Evolutionary conservation across 148 eudicot species (phyloP), one percentile per base, ranked within the genome.

Genomic region (Gaultheria prostrata): DNA sequence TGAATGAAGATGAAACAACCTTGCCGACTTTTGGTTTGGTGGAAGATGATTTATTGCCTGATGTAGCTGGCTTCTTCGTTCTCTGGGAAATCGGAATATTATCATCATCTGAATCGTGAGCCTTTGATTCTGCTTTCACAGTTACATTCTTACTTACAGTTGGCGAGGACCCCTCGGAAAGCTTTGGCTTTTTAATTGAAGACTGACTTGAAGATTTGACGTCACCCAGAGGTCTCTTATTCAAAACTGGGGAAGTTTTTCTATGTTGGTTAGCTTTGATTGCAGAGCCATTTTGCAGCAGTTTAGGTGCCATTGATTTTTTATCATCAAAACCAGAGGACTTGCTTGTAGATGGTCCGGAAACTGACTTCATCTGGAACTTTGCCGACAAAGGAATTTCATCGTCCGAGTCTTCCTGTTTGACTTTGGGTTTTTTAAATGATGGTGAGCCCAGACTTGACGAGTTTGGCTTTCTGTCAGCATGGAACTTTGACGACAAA

Each of bases 271-370:
- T 86, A 76, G 89, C 98, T 80, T 85, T 88, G 69, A 83, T 83
- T n/a, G 87, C 76, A 50, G 89, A 89, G 63, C 98, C 99, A 93
- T 97, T 97, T 87, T 91, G 95, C 83, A 82, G 92, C 77, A 79
- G 79, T 87, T 88, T 71, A 0, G 46, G 46, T 17, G 76, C n/a
- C 24, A 71, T 9, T 15, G 76, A 48, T 15, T 32, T 71, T 6
- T 35, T 35, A 33, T 33, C 21, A 70, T 70, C 76, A 32, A 15
- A 33, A 35, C 10, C 76, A 32, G 45, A 32, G 24, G 45, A 71
- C 76, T 71, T 71, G 76, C 45, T 35, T 17, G 87, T 86, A 78
- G 95, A 88, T 78, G 84, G 77, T 81, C 87, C 92, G 21, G 82
- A 84, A 79, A 79, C 90, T 70, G 88, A 72, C 84, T 89, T 93